phyloP scores from a whole-genome alignment of 169 alveolate genomes.

The Plasmodium yoelii region DNA sequence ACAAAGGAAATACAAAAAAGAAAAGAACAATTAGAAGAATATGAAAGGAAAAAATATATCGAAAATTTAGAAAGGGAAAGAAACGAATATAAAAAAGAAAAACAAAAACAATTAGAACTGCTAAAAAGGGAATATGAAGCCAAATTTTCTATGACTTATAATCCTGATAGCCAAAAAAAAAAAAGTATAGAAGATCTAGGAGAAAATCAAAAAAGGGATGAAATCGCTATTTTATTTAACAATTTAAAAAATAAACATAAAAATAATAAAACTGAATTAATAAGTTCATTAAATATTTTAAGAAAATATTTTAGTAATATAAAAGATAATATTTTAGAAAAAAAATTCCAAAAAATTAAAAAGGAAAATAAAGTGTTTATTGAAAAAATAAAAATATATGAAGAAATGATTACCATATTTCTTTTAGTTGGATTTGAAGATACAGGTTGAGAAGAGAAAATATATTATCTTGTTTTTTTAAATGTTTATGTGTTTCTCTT shows the following conservation, averaged over 20 bases:
- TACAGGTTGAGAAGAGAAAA: conserved; percentile 26
- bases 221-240: conserved; percentile 70
- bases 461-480: not conserved
- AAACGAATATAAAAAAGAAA: conserved; percentile 75
- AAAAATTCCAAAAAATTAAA: conserved; percentile 68
- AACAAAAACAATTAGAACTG: conserved; percentile 65
- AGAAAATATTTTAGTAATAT: conserved; percentile 54
- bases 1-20: conserved; percentile 72
- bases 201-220: conserved; percentile 74
- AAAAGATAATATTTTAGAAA: conserved; percentile 59
- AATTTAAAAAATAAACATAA: conserved; percentile 70
- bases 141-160: conserved; percentile 66
- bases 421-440: conserved; percentile 74
- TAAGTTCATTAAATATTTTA: conserved; percentile 41
- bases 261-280: conserved; percentile 43
- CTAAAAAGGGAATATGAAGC: conserved; percentile 74
- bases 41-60: conserved; percentile 62
- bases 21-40: conserved; percentile 73
- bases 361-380: conserved; percentile 67
- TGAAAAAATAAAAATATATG: conserved; percentile 55
- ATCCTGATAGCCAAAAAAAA: conserved; percentile 34
- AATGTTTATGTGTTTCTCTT: not conserved
- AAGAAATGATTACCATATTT: conserved; percentile 64
- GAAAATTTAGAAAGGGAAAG: conserved; percentile 54
- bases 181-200: conserved; percentile 42